phyloP scores from a whole-genome alignment of 2,329 filamentous ascomycete genomes.

The Aureobasidium sp. region DNA sequence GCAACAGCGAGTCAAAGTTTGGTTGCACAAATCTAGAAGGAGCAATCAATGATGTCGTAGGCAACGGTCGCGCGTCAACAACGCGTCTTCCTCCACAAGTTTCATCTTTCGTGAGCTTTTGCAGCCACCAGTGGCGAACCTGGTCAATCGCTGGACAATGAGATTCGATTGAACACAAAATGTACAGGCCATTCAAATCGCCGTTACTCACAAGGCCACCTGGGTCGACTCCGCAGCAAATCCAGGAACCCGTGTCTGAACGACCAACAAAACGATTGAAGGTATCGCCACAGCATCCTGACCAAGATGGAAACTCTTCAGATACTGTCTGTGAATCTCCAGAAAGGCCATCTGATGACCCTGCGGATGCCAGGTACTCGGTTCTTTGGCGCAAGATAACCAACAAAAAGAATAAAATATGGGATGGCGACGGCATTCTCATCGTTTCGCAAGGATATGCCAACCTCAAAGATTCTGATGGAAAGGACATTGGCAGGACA shows the following conservation, averaged over 20 bases:
- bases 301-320: conserved; percentile 20
- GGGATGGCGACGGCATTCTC: conserved; percentile 66
- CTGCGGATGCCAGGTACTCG: conserved; percentile 34
- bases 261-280: conserved; percentile 3
- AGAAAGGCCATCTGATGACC: conserved; percentile 22
- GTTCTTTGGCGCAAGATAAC: conserved; percentile 58
- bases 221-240: neutral
- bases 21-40: neutral
- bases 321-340: conserved; percentile 18
- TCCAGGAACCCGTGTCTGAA: conserved; percentile 1
- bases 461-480: conserved; percentile 54
- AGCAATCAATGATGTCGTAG: neutral
- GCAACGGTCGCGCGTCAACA: conserved; percentile 11
- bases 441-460: conserved; percentile 51
- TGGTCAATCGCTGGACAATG: neutral
- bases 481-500: conserved; percentile 55
- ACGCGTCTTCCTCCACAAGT: conserved; percentile 4
- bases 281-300: conserved; percentile 20
- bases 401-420: conserved; percentile 68
- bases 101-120: neutral
- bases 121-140: neutral
- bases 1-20: neutral
- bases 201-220: conserved; percentile 21
- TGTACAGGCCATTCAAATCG: conserved; percentile 26
- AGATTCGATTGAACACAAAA: neutral